Evolutionary conservation across 768 basidiomycete genomes (phyloP), one percentile per base, ranked within the genome.

Genomic region (Termitomyces sp.): DNA sequence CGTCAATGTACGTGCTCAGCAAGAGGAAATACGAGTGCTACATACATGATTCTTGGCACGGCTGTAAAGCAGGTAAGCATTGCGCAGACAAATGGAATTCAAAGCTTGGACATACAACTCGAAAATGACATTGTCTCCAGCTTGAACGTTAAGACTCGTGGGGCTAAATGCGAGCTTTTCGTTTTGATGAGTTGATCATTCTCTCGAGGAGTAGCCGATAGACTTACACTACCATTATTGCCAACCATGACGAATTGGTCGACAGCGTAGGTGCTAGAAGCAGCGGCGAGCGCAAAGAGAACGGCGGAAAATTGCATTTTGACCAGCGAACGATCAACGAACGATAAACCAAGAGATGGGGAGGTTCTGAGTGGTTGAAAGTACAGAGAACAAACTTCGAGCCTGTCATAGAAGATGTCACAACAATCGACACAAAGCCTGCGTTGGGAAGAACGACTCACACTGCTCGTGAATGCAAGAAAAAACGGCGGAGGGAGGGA

Each of bases 251-350:
- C 71, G 9, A 64, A 50, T 54, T 71, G 59, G 48, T 73, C 61
- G 7, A 65, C 70, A 51, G 80, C 80, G 33, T 68, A 71, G 58
- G 67, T 76, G 26, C 69, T 67, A 51, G 67, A 71, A 59, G 75
- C 74, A 62, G 77, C 67, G 62, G 74, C 65, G 63, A 81, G 70
- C 65, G 76, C 74, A 72, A 73, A 66, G 48, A 71, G 63, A 64
- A 75, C 71, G 65, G 75, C 58, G 60, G 78, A 75, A 72, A 79
- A 80, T 68, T 72, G 82, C 83, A 85, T 86, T 69, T 71, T 77
- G 58, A 56, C 65, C 60, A 59, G 63, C 24, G 56, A 56, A 58
- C 30, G 42, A 48, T 48, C 65, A 63, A 62, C 36, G 57, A 32
- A 54, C 22, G 42, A 43, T 30, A 63, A 63, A 62, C 32, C 57